Conservation (phyloP, 352 stramenopile species). For the Pilasporangium apinafurcum region DNA sequence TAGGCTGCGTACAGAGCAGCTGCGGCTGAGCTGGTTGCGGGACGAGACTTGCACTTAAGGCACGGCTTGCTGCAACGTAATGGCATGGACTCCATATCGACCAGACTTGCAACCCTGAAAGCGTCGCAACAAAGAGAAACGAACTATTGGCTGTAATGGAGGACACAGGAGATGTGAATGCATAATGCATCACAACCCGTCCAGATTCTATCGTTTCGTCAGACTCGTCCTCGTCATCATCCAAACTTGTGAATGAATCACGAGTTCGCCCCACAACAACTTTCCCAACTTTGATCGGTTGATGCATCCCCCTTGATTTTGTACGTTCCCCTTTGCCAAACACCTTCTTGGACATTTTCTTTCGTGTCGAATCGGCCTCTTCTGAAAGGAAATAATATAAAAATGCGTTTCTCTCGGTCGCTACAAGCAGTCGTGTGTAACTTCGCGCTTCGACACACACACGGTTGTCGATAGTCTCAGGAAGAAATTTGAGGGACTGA, state of each 20-base stretch:
- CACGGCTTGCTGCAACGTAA: slow-evolving; percentile 62
- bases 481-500: slow-evolving; percentile 62
- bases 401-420: slow-evolving; percentile 58
- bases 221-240: slow-evolving; percentile 4
- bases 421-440: slow-evolving; percentile 70
- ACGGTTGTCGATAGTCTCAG: slow-evolving; percentile 79
- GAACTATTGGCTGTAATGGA: slow-evolving; percentile 79
- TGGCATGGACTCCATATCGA: slow-evolving; percentile 86
- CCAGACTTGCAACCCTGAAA: slow-evolving; percentile 71
- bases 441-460: slow-evolving; percentile 66
- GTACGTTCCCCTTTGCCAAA: slow-evolving; percentile 42
- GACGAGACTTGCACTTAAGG: slow-evolving; percentile 42
- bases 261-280: slow-evolving; percentile 10
- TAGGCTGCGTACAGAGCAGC: slow-evolving; percentile 54
- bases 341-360: slow-evolving; percentile 77
- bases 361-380: slow-evolving; percentile 61
- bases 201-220: slow-evolving; percentile 37
- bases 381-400: slow-evolving; percentile 80
- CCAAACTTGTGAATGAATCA: slow-evolving; percentile 33
- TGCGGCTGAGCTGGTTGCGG: slow-evolving; percentile 69
- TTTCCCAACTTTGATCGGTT: slow-evolving; percentile 30
- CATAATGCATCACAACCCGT: slow-evolving; percentile 83
- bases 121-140: slow-evolving; percentile 75
- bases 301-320: slow-evolving; percentile 30
- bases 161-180: slow-evolving; percentile 52